phyloP scores from a whole-genome alignment of 1,284 basidiomycete genomes.

The Boletus holoroseus region DNA sequence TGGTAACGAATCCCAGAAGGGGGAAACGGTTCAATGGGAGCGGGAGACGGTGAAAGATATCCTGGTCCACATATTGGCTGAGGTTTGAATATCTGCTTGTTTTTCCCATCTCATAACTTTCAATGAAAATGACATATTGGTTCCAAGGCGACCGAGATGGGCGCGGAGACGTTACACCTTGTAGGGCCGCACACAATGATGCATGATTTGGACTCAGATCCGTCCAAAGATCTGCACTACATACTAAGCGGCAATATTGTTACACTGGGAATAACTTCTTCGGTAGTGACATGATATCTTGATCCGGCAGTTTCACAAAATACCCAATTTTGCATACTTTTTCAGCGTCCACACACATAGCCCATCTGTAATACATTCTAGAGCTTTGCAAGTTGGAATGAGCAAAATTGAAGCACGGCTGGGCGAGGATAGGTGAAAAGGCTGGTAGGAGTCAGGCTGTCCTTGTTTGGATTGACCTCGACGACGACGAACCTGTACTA shows the following conservation, averaged over 20 bases:
- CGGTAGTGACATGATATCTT: neutral
- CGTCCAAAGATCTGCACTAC: neutral
- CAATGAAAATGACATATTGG: neutral
- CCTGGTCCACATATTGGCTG: slow-evolving; percentile 48
- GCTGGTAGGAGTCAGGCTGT: neutral
- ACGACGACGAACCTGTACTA: neutral
- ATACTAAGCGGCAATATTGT: too few relatives aligned
- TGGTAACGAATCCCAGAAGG: slow-evolving; percentile 24
- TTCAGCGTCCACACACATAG: neutral
- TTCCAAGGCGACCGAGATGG: neutral
- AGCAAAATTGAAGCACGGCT: neutral
- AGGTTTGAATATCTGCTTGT: slow-evolving; percentile 37
- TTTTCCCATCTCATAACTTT: neutral
- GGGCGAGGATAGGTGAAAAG: too few relatives aligned
- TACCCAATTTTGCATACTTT: neutral
- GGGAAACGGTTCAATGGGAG: slow-evolving; percentile 25
- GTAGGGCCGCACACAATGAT: neutral
- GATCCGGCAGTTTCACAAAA: neutral
- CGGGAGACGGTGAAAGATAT: slow-evolving; percentile 55
- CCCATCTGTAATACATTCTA: neutral
- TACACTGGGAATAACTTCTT: too few relatives aligned
- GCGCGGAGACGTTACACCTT: neutral
- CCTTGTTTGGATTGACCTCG: neutral
- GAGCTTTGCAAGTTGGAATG: neutral
- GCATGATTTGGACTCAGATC: neutral